Conservation (phyloP, 257 asterid genomes). For the Solanum phureja region DNA sequence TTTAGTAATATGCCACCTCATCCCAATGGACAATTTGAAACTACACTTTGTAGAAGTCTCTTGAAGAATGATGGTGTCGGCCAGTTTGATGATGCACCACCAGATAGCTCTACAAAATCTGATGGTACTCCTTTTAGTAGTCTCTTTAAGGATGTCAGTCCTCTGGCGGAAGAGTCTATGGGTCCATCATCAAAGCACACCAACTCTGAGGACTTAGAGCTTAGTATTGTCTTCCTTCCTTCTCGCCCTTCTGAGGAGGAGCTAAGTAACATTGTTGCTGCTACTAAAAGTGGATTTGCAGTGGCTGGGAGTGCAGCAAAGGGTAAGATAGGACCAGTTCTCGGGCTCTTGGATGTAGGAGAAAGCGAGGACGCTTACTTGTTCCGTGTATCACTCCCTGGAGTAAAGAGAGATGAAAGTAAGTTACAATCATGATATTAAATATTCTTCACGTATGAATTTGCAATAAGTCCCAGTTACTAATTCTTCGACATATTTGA, state of each 20-base stretch:
- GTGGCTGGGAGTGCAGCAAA: slow-evolving; percentile 70
- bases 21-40: not conserved
- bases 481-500: too few species aligned
- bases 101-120: not conserved
- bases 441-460: too few species aligned
- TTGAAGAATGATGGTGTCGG: not conserved
- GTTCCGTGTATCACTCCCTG: slow-evolving; percentile 87
- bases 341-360: slow-evolving; percentile 68
- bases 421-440: slow-evolving; percentile 10
- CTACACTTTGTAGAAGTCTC: not conserved
- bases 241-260: slow-evolving; percentile 51
- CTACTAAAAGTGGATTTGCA: slow-evolving; percentile 42
- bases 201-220: slow-evolving; percentile 15
- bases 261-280: slow-evolving; percentile 48
- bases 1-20: not conserved
- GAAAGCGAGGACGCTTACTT: slow-evolving; percentile 65
- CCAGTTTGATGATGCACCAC: not conserved
- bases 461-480: too few species aligned
- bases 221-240: slow-evolving; percentile 50
- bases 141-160: slow-evolving; percentile 1
- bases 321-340: slow-evolving; percentile 54
- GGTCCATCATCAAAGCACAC: slow-evolving; percentile 11
- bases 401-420: slow-evolving; percentile 82
- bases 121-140: slow-evolving; percentile 2
- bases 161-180: not conserved